These are phyloP conservation scores for Ustilago nuda DNA, from an alignment of 1,284 basidiomycete species.

Conservation along the genomic window DNA sequence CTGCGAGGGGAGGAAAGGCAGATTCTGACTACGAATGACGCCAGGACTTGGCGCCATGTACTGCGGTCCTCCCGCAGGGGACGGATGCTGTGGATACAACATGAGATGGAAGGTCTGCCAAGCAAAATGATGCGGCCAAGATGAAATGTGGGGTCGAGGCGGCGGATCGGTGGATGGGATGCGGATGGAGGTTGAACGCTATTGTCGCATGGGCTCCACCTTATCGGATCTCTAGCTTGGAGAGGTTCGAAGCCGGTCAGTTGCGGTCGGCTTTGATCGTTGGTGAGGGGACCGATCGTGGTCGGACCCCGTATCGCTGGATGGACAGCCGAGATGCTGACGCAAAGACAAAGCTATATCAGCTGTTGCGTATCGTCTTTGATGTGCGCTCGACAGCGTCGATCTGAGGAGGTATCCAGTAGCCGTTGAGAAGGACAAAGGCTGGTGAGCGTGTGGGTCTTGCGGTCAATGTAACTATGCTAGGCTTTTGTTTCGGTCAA, in stretches of 20 bases:
- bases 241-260: neutral
- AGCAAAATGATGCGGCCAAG: constrained; percentile 16
- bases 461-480: too few relatives aligned
- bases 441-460: neutral
- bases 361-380: neutral
- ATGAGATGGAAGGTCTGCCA: constrained; percentile 22
- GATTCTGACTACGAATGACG: constrained; percentile 39
- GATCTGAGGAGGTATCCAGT: neutral
- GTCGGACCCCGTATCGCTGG: neutral
- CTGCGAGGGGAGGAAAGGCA: constrained; percentile 27
- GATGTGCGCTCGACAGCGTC: neutral
- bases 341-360: neutral
- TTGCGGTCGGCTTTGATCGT: neutral
- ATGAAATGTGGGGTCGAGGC: constrained; percentile 38
- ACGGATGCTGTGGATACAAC: constrained; percentile 36
- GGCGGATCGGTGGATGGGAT: neutral
- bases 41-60: constrained; percentile 20
- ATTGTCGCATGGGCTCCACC: neutral
- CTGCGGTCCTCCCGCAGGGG: constrained; percentile 25
- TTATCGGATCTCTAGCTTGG: neutral
- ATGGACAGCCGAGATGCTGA: neutral
- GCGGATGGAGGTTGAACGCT: neutral
- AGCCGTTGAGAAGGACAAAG: neutral
- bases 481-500: neutral
- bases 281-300: neutral